phyloP scores from a whole-genome alignment of 139 green algal species.

The Picochlorum sp. region DNA sequence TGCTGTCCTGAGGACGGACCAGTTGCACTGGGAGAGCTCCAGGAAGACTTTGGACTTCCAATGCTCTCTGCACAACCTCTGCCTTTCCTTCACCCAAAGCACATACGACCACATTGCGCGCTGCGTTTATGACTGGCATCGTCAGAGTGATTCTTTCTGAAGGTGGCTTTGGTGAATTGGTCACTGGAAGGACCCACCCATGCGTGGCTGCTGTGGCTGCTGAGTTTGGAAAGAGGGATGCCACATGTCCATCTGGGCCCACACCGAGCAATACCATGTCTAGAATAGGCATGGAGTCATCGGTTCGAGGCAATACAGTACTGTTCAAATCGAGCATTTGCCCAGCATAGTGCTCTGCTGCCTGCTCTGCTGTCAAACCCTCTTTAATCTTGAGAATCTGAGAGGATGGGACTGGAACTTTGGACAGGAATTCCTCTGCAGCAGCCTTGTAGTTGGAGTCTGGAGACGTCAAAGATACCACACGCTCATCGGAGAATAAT shows the following conservation, averaged over 20 bases:
- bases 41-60: constrained; percentile 83
- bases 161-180: constrained; percentile 92
- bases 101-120: constrained; percentile 41
- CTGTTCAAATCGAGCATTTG: constrained; percentile 47
- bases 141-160: constrained; percentile 92
- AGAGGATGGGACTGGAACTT: constrained; percentile 49
- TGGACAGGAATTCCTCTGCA: constrained; percentile 55
- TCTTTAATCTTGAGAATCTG: constrained; percentile 49
- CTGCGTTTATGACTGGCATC: constrained; percentile 77
- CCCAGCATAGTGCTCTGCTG: constrained; percentile 40
- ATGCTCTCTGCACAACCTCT: constrained; percentile 75
- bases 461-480: constrained; percentile 54
- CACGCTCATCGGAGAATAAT: constrained; percentile 80
- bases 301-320: constrained; percentile 47
- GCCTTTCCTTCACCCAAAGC: constrained; percentile 54
- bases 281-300: constrained; percentile 57
- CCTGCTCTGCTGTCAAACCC: constrained; percentile 31
- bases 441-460: constrained; percentile 76
- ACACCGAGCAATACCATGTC: constrained; percentile 90
- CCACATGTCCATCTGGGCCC: constrained; percentile 94
- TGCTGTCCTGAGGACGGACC: constrained; percentile 54
- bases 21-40: constrained; percentile 82
- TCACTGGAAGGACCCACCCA: constrained; percentile 81
- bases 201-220: constrained; percentile 35
- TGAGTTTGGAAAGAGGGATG: constrained; percentile 94